These are phyloP conservation scores for Termitomyces sp. DNA, from an alignment of 768 basidiomycete genomes.

Conservation along the genomic window DNA sequence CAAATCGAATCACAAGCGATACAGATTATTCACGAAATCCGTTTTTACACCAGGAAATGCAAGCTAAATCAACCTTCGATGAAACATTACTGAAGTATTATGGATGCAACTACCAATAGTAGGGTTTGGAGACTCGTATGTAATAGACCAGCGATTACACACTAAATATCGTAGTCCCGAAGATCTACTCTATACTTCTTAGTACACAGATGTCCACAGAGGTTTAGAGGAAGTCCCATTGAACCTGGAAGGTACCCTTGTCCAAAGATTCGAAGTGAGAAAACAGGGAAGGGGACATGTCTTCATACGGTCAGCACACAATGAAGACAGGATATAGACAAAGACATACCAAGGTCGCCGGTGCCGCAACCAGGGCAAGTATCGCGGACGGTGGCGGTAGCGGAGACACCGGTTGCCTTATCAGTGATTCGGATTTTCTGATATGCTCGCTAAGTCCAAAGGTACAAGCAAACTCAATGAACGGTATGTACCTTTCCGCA, in stretches of 20 bases:
- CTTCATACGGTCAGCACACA: conserved; percentile 6
- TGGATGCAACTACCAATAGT: not conserved
- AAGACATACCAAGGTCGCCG: conserved; percentile 16
- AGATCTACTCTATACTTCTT: not conserved
- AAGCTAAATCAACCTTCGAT: not conserved
- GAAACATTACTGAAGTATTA: not conserved
- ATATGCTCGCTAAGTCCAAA: not conserved
- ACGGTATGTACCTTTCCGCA: conserved; percentile 15
- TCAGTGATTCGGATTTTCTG: conserved; percentile 15
- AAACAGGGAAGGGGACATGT: conserved; percentile 19
- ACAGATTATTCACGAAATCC: not conserved
- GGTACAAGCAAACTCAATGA: not conserved
- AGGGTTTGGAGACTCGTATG: not conserved
- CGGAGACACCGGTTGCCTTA: conserved; percentile 8
- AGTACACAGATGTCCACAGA: not conserved
- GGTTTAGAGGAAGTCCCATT: conserved; percentile 12
- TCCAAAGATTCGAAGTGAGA: conserved; percentile 11
- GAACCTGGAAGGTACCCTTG: conserved; percentile 11
- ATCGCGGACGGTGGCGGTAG: conserved; percentile 17
- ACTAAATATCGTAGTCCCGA: not conserved
- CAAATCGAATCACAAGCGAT: not conserved
- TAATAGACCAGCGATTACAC: conserved; percentile 8
- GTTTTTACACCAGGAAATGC: no score
- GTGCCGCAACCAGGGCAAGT: conserved; percentile 16
- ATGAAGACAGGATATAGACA: not conserved